Conservation (phyloP, 2,329 filamentous ascomycete genomes). For the Neonectria neomacrospora region DNA sequence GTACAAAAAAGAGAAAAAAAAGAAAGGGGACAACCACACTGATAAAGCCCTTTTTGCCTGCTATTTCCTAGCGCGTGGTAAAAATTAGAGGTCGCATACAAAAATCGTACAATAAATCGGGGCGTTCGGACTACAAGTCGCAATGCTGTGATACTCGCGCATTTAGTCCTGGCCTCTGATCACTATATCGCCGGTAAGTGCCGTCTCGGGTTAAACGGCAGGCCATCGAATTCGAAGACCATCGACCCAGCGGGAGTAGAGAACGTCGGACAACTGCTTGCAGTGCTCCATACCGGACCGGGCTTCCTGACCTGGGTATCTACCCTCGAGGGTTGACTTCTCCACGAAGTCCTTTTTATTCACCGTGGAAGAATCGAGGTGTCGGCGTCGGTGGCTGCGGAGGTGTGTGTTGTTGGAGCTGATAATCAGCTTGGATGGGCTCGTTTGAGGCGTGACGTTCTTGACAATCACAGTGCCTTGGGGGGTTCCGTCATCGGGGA, state of each 20-base stretch:
- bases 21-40: neutral
- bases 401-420: conserved; percentile 87
- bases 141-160: conserved; percentile 2
- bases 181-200: neutral
- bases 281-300: conserved; percentile 89
- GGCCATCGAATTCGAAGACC: conserved; percentile 80
- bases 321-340: conserved; percentile 60
- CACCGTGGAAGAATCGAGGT: conserved; percentile 56
- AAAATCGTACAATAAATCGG: conserved; percentile 17
- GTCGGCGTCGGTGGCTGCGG: conserved; percentile 78
- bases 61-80: neutral
- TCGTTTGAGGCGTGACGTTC: conserved; percentile 57
- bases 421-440: conserved; percentile 75
- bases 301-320: conserved; percentile 65
- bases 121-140: neutral
- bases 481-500: conserved; percentile 57
- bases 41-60: conserved; percentile 2
- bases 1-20: no score
- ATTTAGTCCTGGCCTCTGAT: conserved; percentile 5
- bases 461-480: conserved; percentile 69
- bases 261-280: conserved; percentile 86
- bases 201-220: conserved; percentile 44
- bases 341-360: conserved; percentile 61
- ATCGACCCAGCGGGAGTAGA: conserved; percentile 91
- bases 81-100: conserved; percentile 21